Evolutionary conservation across 192 early-diverging fungal genomes (phyloP).

Genomic region (Dimargaris verticillata): DNA sequence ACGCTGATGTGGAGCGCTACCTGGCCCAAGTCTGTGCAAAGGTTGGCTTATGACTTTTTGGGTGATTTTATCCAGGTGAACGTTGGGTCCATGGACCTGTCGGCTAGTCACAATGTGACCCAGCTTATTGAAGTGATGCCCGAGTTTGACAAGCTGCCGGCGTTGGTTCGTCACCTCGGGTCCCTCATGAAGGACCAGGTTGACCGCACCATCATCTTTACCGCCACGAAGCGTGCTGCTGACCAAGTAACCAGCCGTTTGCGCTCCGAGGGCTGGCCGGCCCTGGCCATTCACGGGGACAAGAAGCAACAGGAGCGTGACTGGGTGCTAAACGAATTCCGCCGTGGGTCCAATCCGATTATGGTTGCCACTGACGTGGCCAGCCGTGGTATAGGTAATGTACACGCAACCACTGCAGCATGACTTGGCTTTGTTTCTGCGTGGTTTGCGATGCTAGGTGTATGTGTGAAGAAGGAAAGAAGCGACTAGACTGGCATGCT

Average conservation of each 20-base stretch:
- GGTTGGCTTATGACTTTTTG: constrained; percentile 79
- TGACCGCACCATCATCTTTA: constrained; percentile 87
- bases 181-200: constrained; percentile 68
- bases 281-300: constrained; percentile 91
- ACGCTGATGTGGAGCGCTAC: constrained; percentile 99
- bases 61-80: constrained; percentile 92
- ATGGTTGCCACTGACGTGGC: constrained; percentile 99
- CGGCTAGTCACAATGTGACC: constrained; percentile 81
- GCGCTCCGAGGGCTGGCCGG: constrained; percentile 79
- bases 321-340: constrained; percentile 89
- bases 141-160: constrained; percentile 55
- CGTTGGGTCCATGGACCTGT: constrained; percentile 81
- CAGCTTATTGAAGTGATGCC: constrained; percentile 83
- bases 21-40: constrained; percentile 94
- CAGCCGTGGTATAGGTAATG: constrained; percentile 84
- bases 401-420: no score
- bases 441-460: background rate
- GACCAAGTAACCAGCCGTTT: constrained; percentile 75
- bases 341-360: constrained; percentile 66
- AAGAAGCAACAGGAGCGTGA: constrained; percentile 93
- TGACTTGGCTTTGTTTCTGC: background rate
- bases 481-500: constrained; percentile 2
- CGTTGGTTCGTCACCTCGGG: constrained; percentile 39
- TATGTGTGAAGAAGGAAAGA: constrained; percentile 10
- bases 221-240: constrained; percentile 86